Conservation (phyloP, 2,329 filamentous ascomycete species). For the Lasiodiplodia theobromae region DNA sequence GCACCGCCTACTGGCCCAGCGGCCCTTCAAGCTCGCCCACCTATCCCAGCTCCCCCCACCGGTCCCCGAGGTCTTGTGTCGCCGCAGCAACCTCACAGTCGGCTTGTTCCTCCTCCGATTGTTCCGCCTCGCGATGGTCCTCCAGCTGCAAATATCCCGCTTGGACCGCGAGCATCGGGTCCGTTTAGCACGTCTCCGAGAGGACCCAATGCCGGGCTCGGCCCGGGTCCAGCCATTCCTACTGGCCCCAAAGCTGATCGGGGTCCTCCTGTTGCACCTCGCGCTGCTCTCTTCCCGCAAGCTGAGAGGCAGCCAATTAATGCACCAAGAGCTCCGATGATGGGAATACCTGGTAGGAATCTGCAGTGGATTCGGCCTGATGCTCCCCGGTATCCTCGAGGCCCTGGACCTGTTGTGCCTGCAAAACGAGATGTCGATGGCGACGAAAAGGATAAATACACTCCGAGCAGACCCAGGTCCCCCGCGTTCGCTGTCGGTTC, state of each 20-base stretch:
- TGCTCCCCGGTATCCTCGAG: slow-evolving; percentile 35
- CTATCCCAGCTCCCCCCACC: slow-evolving; percentile 22
- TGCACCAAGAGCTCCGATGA: slow-evolving; percentile 41
- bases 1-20: slow-evolving; percentile 26
- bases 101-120: slow-evolving; percentile 31
- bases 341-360: slow-evolving; percentile 43
- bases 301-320: slow-evolving; percentile 41
- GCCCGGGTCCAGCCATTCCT: slow-evolving; percentile 38
- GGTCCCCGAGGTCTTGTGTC: slow-evolving; percentile 29
- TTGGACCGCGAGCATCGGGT: slow-evolving; percentile 40
- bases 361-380: slow-evolving; percentile 54
- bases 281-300: slow-evolving; percentile 43
- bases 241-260: slow-evolving; percentile 50
- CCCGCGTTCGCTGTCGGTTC: slow-evolving; percentile 21
- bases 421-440: slow-evolving; percentile 54
- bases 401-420: slow-evolving; percentile 40
- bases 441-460: slow-evolving; percentile 50
- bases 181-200: slow-evolving; percentile 46
- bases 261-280: slow-evolving; percentile 33
- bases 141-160: slow-evolving; percentile 37
- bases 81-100: slow-evolving; percentile 25
- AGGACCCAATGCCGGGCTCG: slow-evolving; percentile 31
- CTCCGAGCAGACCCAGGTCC: slow-evolving; percentile 22
- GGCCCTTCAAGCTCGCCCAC: slow-evolving; percentile 23
- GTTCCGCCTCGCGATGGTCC: slow-evolving; percentile 41